These are phyloP conservation scores for Mycena rosella DNA, from an alignment of 768 basidiomycete species.

Conservation along the genomic window DNA sequence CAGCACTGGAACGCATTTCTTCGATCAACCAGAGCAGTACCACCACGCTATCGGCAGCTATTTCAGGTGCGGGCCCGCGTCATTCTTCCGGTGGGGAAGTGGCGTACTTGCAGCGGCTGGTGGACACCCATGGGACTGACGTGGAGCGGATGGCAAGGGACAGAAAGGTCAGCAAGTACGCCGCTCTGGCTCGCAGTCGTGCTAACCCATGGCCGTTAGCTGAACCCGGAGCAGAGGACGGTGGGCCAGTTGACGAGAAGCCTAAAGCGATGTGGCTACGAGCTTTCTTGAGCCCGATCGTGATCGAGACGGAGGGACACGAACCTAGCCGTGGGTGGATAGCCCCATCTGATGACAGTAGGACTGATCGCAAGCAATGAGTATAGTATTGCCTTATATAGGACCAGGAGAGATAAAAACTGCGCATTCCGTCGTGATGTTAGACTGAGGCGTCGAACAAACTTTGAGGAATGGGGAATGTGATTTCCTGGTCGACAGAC, in stretches of 20 bases:
- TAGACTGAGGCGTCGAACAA: not conserved
- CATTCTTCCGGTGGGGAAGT: conserved; percentile 79
- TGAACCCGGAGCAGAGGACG: conserved; percentile 90
- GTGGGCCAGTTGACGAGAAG: conserved; percentile 80
- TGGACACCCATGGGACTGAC: conserved; percentile 79
- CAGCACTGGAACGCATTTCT: conserved; percentile 75
- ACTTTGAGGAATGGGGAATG: conserved; percentile 5
- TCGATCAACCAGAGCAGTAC: conserved; percentile 47
- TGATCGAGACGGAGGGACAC: conserved; percentile 30
- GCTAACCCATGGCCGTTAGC: conserved; percentile 31
- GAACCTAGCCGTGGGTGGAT: conserved; percentile 12
- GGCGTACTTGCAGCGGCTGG: conserved; percentile 73
- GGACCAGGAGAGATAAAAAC: conserved; percentile 20
- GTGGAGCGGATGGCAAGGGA: conserved; percentile 84
- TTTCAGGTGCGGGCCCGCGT: conserved; percentile 63
- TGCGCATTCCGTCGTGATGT: conserved; percentile 13
- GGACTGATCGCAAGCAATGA: conserved; percentile 23
- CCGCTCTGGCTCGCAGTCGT: not conserved
- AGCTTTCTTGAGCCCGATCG: conserved; percentile 32
- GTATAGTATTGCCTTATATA: conserved; percentile 22
- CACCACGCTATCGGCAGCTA: conserved; percentile 54
- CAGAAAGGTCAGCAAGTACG: conserved; percentile 51
- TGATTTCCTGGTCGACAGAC: not conserved
- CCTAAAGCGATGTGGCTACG: conserved; percentile 66
- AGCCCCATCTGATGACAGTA: conserved; percentile 25